These are phyloP conservation scores for Candida dajiaensis DNA, from an alignment of 805 yeast species.

Conservation along the genomic window DNA sequence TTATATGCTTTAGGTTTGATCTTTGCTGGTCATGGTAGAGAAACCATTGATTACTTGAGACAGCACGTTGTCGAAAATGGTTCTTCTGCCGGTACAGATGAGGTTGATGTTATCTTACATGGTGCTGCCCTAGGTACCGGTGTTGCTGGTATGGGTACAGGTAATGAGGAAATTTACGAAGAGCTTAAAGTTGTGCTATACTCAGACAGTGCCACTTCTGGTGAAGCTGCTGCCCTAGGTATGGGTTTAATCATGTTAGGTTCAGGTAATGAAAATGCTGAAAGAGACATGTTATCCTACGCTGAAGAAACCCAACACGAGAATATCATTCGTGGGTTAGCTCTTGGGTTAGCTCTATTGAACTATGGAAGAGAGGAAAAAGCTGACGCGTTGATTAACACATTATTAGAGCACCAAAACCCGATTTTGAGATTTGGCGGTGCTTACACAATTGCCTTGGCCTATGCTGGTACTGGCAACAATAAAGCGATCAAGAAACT, in stretches of 20 bases:
- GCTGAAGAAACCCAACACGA: conserved; percentile 96
- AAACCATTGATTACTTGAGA: conserved; percentile 73
- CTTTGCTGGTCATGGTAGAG: conserved; percentile 94
- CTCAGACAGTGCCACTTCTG: conserved; percentile 88
- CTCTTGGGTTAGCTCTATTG: conserved; percentile 82
- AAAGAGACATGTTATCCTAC: conserved; percentile 77
- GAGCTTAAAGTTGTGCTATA: conserved; percentile 78
- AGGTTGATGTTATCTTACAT: conserved; percentile 79
- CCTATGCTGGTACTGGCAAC: conserved; percentile 95
- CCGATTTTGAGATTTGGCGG: conserved; percentile 93
- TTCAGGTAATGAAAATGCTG: conserved; percentile 64
- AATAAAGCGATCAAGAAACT: conserved; percentile 80
- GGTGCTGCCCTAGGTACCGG: conserved; percentile 96
- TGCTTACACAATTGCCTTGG: conserved; percentile 87
- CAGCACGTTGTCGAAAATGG: conserved; percentile 62
- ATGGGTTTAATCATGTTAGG: conserved; percentile 97
- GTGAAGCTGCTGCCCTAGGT: conserved; percentile 93
- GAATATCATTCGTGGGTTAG: conserved; percentile 88
- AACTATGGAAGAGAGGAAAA: conserved; percentile 81
- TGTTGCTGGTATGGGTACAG: conserved; percentile 94
- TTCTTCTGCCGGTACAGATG: conserved; percentile 55
- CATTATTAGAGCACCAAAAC: conserved; percentile 67
- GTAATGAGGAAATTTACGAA: conserved; percentile 67
- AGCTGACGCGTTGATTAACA: conserved; percentile 64
- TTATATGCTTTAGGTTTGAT: conserved; percentile 88